Percentiles rank a stretch among this genome's conserved stretches.
Evolutionary conservation across 108 stramenopile species (phyloP).

Genomic region (Nitzschia inconspicua): DNA sequence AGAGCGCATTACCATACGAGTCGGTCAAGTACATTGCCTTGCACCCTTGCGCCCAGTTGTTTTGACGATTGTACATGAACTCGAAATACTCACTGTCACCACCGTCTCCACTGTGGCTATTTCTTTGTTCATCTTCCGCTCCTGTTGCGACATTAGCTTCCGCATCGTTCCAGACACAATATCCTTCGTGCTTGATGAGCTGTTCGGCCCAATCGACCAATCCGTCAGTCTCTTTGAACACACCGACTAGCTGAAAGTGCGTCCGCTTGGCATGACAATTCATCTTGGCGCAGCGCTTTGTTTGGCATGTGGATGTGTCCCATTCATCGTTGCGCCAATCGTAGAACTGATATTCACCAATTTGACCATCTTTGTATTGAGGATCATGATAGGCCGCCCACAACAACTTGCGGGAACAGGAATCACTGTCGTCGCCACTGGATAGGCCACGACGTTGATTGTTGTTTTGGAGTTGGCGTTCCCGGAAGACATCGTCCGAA

Average conservation of each 20-base stretch:
- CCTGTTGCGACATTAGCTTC: background rate
- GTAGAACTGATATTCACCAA: slow-evolving; percentile 8
- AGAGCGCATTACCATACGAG: slow-evolving; percentile 15
- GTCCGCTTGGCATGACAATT: slow-evolving; percentile 39
- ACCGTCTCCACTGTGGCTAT: background rate
- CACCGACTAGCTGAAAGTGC: slow-evolving; percentile 30
- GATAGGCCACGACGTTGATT: background rate
- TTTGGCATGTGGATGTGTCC: slow-evolving; percentile 1
- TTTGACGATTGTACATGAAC: slow-evolving; percentile 3
- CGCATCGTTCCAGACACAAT: slow-evolving; percentile 30
- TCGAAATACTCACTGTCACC: slow-evolving; percentile 9
- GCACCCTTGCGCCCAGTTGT: background rate
- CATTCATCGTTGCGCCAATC: background rate
- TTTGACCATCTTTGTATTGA: background rate
- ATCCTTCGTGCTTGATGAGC: slow-evolving; percentile 50
- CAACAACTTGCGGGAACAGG: slow-evolving; percentile 32
- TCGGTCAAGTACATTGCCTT: background rate
- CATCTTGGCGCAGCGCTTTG: slow-evolving; percentile 35
- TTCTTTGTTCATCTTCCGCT: background rate
- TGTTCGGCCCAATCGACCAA: slow-evolving; percentile 38
- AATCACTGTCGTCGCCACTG: slow-evolving; percentile 1
- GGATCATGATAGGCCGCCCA: slow-evolving; percentile 32
- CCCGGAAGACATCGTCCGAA: background rate
- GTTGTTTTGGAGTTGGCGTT: background rate
- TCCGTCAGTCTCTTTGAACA: slow-evolving; percentile 38